Evolutionary conservation across 2,329 filamentous ascomycete species (phyloP).

Genomic region (Alternaria sp.): DNA sequence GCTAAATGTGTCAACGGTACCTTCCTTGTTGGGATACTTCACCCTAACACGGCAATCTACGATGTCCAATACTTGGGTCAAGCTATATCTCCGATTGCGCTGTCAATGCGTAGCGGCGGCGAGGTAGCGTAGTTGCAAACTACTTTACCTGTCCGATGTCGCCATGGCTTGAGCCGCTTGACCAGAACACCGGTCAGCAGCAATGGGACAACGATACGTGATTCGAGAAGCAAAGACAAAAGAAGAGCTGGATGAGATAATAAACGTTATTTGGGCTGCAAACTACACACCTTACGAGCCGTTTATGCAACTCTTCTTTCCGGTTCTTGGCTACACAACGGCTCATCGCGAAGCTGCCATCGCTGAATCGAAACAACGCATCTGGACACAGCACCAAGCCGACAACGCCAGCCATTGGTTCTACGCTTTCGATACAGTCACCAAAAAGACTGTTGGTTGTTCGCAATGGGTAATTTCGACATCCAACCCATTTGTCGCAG

Average conservation of each 20-base stretch:
- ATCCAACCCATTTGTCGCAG: constrained; percentile 43
- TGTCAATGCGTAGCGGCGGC: constrained; percentile 29
- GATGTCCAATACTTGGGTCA: constrained; percentile 28
- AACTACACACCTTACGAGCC: constrained; percentile 49
- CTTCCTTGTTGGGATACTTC: constrained; percentile 34
- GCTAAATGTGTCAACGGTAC: constrained; percentile 27
- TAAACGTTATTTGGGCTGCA: constrained; percentile 47
- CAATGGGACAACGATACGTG: constrained; percentile 33
- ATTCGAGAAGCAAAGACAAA: constrained; percentile 37
- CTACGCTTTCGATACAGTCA: constrained; percentile 37
- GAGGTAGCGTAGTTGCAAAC: constrained; percentile 15
- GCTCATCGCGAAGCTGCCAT: constrained; percentile 38
- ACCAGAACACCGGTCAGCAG: constrained; percentile 19
- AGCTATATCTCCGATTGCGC: constrained; percentile 38
- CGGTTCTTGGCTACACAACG: constrained; percentile 39
- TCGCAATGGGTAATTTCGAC: constrained; percentile 43
- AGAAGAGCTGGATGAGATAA: constrained; percentile 41
- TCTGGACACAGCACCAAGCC: constrained; percentile 39
- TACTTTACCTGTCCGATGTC: constrained; percentile 28
- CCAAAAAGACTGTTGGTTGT: constrained; percentile 35
- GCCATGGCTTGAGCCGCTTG: constrained; percentile 34
- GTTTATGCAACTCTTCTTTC: constrained; percentile 46
- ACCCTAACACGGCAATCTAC: constrained; percentile 34
- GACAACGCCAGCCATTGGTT: constrained; percentile 45
- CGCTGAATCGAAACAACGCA: constrained; percentile 40